A percentile compares a stretch with the other conserved stretches of the same genome.
These are phyloP conservation scores for Penicillium egyptiacum DNA, from an alignment of 495 filamentous ascomycete species.

Conservation along the genomic window DNA sequence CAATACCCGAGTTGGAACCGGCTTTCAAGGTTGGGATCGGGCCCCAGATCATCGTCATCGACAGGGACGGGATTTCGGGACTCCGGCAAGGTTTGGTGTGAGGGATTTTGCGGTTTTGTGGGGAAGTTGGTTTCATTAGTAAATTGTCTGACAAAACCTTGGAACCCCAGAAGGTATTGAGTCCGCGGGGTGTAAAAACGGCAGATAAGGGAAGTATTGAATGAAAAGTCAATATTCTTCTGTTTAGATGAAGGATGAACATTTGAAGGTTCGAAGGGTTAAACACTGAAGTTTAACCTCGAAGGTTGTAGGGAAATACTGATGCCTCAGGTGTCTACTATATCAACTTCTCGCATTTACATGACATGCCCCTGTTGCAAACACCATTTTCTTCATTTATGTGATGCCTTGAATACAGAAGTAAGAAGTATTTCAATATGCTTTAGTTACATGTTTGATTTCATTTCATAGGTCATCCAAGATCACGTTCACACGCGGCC, in stretches of 20 bases:
- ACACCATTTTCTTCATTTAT: background rate
- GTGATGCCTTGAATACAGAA: background rate
- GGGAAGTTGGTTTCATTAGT: conserved; percentile 14
- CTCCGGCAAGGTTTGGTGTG: conserved; percentile 10
- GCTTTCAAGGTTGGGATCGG: background rate
- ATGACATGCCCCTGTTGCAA: no score
- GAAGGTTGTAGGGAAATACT: background rate
- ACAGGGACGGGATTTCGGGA: background rate
- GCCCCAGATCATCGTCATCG: conserved; percentile 13
- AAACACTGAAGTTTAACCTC: background rate
- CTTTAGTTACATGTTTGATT: background rate
- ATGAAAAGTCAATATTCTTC: no score
- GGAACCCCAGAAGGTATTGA: no score
- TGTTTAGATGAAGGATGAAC: background rate
- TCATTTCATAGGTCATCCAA: background rate
- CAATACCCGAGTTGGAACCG: conserved; percentile 4
- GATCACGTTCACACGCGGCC: background rate
- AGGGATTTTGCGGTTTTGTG: conserved; percentile 10
- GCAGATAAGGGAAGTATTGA: no score
- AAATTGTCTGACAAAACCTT: conserved; percentile 20
- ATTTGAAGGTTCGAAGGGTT: background rate
- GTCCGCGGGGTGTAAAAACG: no score
- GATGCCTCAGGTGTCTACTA: conserved; percentile 1
- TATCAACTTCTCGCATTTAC: background rate
- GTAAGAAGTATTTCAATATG: background rate